Evolutionary conservation across 2,329 filamentous ascomycete genomes (phyloP), one percentile per base, ranked within the genome.

Genomic region (Purpureocillium takamizusanense): DNA sequence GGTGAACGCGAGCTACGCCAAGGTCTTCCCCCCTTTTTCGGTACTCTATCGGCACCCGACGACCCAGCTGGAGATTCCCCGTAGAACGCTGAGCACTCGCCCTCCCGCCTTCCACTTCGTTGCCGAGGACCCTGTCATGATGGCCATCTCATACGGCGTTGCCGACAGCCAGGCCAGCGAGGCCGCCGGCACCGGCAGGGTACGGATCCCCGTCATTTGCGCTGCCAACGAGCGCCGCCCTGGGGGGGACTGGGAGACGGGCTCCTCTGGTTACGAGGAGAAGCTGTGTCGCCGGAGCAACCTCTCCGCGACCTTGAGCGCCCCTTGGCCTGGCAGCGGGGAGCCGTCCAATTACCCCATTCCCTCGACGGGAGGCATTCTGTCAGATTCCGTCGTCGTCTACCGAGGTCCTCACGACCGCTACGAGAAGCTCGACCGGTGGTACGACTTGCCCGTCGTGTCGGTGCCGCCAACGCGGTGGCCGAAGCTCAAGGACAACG

Each of bases 211-310:
- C 1, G 79, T 86, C 42, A 75, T 86, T 44, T 86, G 82, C 47
- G 74, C 78, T 39, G 84, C 84, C 35, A 86, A 88, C 60, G 83
- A 88, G 55, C 83, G 81, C 53, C 70, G 81, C 29, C 72, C 83
- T 1, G 84, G 84, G 9, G 84, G 84, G n/a, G 83, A 88, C 54
- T 89, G 84, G 84, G 83, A 87, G 50, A 82, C 72, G 7, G 70
- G 69, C 43, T 67, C 62, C 11, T 56, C 62, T 3, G 63, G 64
- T 27, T 66, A 66, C 43, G 65, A 67, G 62, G 84, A 88, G 59
- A 81, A 81, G 47, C 72, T 89, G 29, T 85, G 83, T 51, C 72
- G 83, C 43, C 70, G 84, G 48, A 86, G 81, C 62, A 87, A 82
- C 46, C 72, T 89, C 27, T 81, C 81, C 6, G 77, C 81, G 14